Evolutionary conservation across 192 early-diverging fungal species (phyloP).

Genomic region (Coemansia sp.): DNA sequence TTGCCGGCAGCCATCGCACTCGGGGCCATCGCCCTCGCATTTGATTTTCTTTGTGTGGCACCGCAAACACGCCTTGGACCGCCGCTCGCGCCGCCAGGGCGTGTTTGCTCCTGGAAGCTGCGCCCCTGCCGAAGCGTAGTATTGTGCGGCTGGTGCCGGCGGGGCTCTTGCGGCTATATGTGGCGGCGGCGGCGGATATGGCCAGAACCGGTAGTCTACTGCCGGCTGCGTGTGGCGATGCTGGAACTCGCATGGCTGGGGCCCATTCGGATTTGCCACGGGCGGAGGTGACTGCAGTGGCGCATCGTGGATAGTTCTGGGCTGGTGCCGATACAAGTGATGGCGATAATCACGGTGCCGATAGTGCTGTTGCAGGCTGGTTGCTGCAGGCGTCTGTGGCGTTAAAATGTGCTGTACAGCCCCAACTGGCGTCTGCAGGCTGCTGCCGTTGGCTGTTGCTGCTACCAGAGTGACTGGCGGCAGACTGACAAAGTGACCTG

Average conservation of each 20-base stretch:
- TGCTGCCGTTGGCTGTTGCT: neutral
- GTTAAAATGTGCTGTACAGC: neutral
- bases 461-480: neutral
- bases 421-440: neutral
- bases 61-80: constrained; percentile 50
- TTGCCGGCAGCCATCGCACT: constrained; percentile 46
- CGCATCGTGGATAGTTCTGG: neutral
- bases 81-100: constrained; percentile 51
- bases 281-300: neutral
- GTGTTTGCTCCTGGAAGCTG: neutral
- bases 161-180: neutral
- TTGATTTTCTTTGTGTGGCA: constrained; percentile 56
- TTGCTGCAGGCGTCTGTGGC: neutral
- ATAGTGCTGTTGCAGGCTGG: constrained; percentile 4
- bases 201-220: constrained; percentile 41
- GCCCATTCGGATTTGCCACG: neutral
- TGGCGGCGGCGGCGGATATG: constrained; percentile 37
- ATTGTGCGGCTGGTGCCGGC: neutral
- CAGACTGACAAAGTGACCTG: neutral
- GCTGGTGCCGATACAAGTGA: constrained; percentile 9
- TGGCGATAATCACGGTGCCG: constrained; percentile 7
- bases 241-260: constrained; percentile 7
- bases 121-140: constrained; percentile 4
- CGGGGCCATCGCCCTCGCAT: constrained; percentile 43
- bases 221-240: constrained; percentile 22